Base-by-base conservation (phyloP, 2,329 filamentous ascomycete species). In the Trichoderma hamatum region DNA sequence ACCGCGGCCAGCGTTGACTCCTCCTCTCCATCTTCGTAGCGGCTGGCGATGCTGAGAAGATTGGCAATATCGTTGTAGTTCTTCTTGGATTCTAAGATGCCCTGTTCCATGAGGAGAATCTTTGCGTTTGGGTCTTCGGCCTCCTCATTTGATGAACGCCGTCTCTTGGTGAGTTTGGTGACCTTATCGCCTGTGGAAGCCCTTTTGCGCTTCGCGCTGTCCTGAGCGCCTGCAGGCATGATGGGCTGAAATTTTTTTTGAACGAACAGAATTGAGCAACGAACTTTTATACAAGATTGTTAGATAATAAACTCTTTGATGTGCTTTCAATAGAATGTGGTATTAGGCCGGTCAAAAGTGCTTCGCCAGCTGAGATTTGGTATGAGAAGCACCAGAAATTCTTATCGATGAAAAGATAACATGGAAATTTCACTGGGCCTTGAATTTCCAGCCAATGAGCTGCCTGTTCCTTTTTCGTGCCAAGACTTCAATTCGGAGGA, bases 11-110 rank as follows among this genome's bases (percentile, higher is more conserved):
- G 82, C 58, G 92, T 82, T 4, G 87, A 83, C 54, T 90, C 86
- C 2, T 83, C 79, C 3, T 85, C 79, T 32, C 82, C 81, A 43
- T 81, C 82, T 75, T 86, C 72, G 61, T 76, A 77, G 78, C 46
- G 88, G 80, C 74, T 89, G 55, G 80, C 79, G 19, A 74, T 85
- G 52, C 85, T 85, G 56, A 97, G 83, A 46, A 98, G 82, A 13
- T 86, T 87, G 9, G 88, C 86, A 75, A 98, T 95, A 77, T 97
- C 93, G 83, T 97, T 97, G 84, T 96, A 97, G 80, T 97, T 88
- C 79, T 94, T 93, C 76, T 89, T 92, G 61, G 94, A 97, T 79
- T 96, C 90, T 71, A 94, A 81, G 67, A 98, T 94, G 69, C 92
- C 90, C 72, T 88, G 85, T 81, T 97, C 94, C 67, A 97, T 86